Base-by-base conservation (phyloP, 192 early-diverging fungal species). In the Umbelopsis ramanniana region DNA sequence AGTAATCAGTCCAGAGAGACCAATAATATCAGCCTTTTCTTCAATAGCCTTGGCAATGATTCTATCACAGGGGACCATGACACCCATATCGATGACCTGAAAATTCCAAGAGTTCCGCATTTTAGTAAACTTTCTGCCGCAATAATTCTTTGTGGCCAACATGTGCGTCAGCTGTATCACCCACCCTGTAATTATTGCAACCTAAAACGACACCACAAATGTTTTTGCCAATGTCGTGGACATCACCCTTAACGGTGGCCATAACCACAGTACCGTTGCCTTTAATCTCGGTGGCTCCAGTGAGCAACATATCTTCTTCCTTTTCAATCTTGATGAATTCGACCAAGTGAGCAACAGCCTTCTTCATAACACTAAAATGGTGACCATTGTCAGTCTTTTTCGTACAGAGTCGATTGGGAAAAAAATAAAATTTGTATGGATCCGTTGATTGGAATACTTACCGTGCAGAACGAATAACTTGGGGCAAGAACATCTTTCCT, bases 181-280 rank as follows among this genome's bases (percentile, higher is more conserved):
- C 7, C 37, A 63, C 57, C 15, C 88, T 88, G 79, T 98, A 98
- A 80, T 97, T 97, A 86, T 98, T 98, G 89, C 96, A 98, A 33
- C 96, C 96, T 50, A 98, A 82, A 52, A 98, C 96, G 40, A 98
- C 96, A 22, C 92, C 95, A 52, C 95, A 93, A 86, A 98, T 98
- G 83, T 98, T 98, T 86, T 97, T 98, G 45, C 96, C 96, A 76
- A 98, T 98, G 82, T 97, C 95, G 83, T 98, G 96, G 35, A 98
- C 96, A 82, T 97, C 96, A 22, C 95, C 95, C 86, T 97, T 97
- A 72, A 98, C 96, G 0, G 96, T 98, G 35, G 96, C 96, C 84
- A 98, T 86, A 11, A 98, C 84, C 22, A 98, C 87, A 0, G 92
- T 93, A 66, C 96, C 96, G 78, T 92, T 89, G 66, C 88, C 87